A percentile compares a stretch with the other conserved stretches of the same genome.
Conservation (phyloP, 306 rosid species). For the Gleditsia sinensis region DNA sequence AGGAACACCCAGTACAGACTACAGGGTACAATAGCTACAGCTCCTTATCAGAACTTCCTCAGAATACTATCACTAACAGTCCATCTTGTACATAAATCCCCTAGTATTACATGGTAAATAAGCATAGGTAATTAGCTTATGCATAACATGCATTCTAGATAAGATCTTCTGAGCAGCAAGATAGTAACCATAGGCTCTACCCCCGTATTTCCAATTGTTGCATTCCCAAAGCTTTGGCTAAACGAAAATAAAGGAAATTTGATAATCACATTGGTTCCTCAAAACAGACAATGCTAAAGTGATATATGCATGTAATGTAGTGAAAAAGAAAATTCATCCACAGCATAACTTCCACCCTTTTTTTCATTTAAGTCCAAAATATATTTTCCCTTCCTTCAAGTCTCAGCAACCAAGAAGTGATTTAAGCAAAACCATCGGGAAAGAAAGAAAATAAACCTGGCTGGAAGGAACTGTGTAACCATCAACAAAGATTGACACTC, state of each 20-base stretch:
- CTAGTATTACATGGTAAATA: background rate
- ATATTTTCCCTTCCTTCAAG: background rate
- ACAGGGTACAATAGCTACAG: background rate
- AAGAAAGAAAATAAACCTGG: conserved; percentile 55
- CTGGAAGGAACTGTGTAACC: conserved; percentile 91
- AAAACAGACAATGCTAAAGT: background rate
- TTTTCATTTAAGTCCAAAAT: background rate
- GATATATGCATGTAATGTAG: background rate
- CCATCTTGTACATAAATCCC: background rate
- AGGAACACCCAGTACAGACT: background rate
- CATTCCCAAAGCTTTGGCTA: background rate
- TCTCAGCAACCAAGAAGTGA: conserved; percentile 10
- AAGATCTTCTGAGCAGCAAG: background rate
- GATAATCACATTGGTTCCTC: background rate
- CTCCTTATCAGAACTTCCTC: background rate
- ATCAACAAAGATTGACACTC: conserved; percentile 86
- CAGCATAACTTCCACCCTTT: background rate
- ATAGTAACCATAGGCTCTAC: background rate
- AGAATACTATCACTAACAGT: background rate
- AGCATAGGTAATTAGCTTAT: no score
- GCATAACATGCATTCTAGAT: background rate
- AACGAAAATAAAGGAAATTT: background rate
- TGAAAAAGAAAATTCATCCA: background rate
- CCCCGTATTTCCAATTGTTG: background rate
- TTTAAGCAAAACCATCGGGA: background rate